Base-by-base conservation (phyloP, 1,284 basidiomycete genomes). In the Moesziomyces sp. region DNA sequence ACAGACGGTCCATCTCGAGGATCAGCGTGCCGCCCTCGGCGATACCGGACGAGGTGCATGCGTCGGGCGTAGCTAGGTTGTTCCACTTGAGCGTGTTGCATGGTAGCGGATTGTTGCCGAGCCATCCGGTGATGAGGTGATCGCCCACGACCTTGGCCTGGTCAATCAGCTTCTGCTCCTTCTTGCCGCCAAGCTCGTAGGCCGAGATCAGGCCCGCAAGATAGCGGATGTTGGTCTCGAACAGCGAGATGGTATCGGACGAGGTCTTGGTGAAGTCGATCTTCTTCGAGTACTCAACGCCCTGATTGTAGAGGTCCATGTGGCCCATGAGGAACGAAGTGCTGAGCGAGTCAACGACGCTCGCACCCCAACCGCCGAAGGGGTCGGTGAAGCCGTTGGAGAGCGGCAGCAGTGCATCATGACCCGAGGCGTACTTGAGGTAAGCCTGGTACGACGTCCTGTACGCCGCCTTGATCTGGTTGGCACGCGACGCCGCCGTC, bases 141-240 rank as follows among this genome's bases (percentile, higher is more conserved):
- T 77, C 66, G n/a, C 74, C 78, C 2, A 80, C 57, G 3, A 69
- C 56, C 24, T 65, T 69, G 16, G 80, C 80, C 52, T 81, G 79
- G 18, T 76, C 60, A 19, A 82, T 53, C 8, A 82, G 59, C 38
- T 59, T 72, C 14, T 54, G 38, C 28, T 81, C 58, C 52, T 62
- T 72, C 51, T 74, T 70, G 16, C 76, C 79, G 16, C 60, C 70
- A 18, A 81, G 62, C 56, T 82, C 80, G 58, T 81, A 82, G 1
- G 79, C 73, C 5, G 62, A 69, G 38, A 82, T 59, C 5, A 81
- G 46, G 13, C 79, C 79, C n/a, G 68, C 80, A 18, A 82, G 61
- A 35, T 81, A 78, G 0, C 80, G 64, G 50, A 82, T 82, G 54
- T 73, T 81, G 40, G 79, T 81, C 55, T 81, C 79, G 35, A 81